Percentiles rank a stretch among this genome's conserved stretches.
Evolutionary conservation across 179 eudicot species (phyloP).

Genomic region (Silene coronaria): DNA sequence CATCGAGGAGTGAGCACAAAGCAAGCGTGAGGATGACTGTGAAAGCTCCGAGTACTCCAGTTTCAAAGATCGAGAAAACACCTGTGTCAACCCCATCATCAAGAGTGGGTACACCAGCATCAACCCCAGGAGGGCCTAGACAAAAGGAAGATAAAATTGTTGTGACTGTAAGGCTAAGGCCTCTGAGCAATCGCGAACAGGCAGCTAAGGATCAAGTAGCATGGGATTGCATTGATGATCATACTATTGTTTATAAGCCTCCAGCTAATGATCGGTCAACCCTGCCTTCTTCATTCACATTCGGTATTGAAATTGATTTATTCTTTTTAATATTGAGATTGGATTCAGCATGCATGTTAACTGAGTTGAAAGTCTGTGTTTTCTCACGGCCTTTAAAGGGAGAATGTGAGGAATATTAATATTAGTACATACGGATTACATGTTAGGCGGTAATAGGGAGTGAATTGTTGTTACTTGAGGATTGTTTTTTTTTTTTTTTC

Average conservation of each 20-base stretch:
- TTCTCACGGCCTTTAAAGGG: background rate
- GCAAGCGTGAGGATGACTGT: slow-evolving; percentile 40
- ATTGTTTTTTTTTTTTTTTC: too few relatives aligned
- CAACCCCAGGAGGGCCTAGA: slow-evolving; percentile 77
- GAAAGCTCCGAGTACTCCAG: slow-evolving; percentile 61
- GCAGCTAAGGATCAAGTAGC: slow-evolving; percentile 68
- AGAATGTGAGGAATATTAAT: background rate
- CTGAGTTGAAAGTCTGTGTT: background rate
- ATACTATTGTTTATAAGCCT: slow-evolving; percentile 58
- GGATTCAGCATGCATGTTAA: background rate
- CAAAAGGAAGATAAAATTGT: slow-evolving; percentile 81
- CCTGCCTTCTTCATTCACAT: slow-evolving; percentile 57
- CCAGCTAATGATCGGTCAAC: slow-evolving; percentile 54
- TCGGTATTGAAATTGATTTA: slow-evolving; percentile 44
- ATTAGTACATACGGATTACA: background rate
- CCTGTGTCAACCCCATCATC: slow-evolving; percentile 63
- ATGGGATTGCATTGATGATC: slow-evolving; percentile 87
- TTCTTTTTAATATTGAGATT: background rate
- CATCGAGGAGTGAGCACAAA: background rate
- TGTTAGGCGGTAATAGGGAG: background rate
- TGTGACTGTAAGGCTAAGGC: slow-evolving; percentile 81
- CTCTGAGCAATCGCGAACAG: slow-evolving; percentile 71
- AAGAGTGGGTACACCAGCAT: slow-evolving; percentile 57
- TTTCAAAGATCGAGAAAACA: slow-evolving; percentile 64
- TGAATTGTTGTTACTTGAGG: too few relatives aligned